Evolutionary conservation across 495 filamentous ascomycete genomes (phyloP).

Genomic region (Echria macrotheca): DNA sequence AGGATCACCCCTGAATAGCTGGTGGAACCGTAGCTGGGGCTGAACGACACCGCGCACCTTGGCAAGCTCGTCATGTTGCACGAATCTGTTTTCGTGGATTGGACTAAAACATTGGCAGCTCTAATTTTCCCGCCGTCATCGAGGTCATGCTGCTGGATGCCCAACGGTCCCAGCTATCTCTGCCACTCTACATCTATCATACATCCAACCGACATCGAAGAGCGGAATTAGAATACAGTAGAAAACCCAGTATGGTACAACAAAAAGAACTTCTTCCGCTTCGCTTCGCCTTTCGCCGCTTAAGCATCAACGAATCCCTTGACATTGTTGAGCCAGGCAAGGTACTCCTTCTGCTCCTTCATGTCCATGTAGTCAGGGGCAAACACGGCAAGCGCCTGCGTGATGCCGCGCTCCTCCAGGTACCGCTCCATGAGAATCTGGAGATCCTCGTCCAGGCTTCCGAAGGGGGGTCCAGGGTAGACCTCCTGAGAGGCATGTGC

Average conservation of each 20-base stretch:
- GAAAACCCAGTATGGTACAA: conserved; percentile 3
- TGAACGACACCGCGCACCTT: no score
- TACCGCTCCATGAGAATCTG: conserved; percentile 89
- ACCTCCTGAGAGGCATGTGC: conserved; percentile 56
- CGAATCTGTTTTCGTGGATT: no score
- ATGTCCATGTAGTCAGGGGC: conserved; percentile 94
- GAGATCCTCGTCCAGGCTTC: conserved; percentile 91
- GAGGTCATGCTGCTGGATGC: no score
- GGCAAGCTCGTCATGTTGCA: no score
- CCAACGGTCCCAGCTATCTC: neutral
- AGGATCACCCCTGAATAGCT: no score
- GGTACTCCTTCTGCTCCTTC: conserved; percentile 99
- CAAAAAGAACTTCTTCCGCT: neutral
- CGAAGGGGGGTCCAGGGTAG: conserved; percentile 90
- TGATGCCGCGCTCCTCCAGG: conserved; percentile 89
- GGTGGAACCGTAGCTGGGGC: no score
- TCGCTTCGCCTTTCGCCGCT: conserved; percentile 8
- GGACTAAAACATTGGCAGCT: no score
- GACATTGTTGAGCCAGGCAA: conserved; percentile 80
- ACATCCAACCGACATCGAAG: conserved; percentile 5
- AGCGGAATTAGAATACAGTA: conserved; percentile 9
- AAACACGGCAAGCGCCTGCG: conserved; percentile 80
- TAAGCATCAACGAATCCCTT: conserved; percentile 72
- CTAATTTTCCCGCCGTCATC: no score
- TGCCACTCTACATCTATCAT: conserved; percentile 8